phyloP scores from a whole-genome alignment of 495 filamentous ascomycete genomes.

The Opeltia flavorubescens region DNA sequence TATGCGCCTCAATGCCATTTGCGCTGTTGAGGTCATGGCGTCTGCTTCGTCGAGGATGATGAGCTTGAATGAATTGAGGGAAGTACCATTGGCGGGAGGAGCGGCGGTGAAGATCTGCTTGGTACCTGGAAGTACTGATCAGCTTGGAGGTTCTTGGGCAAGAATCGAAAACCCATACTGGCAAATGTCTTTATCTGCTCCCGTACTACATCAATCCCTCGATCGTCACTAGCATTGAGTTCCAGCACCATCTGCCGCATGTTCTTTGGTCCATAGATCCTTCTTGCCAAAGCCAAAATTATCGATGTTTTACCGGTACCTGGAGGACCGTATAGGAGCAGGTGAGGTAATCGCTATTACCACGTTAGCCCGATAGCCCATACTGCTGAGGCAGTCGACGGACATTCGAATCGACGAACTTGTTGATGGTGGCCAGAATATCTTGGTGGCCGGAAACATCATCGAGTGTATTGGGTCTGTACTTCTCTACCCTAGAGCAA shows the following conservation, averaged over 20 bases:
- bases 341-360: constrained; percentile 67
- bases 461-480: constrained; percentile 70
- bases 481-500: constrained; percentile 84
- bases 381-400: constrained; percentile 2
- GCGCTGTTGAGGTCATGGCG: constrained; percentile 91
- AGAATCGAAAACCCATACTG: constrained; percentile 31
- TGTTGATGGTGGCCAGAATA: constrained; percentile 92
- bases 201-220: constrained; percentile 95
- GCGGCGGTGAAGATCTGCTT: constrained; percentile 52
- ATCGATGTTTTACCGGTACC: constrained; percentile 97
- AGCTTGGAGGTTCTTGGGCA: constrained; percentile 21
- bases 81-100: constrained; percentile 30
- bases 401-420: constrained; percentile 84
- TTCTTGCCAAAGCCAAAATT: constrained; percentile 75
- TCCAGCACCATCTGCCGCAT: constrained; percentile 97
- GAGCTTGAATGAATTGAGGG: constrained; percentile 72
- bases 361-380: constrained; percentile 2
- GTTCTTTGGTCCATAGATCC: constrained; percentile 85
- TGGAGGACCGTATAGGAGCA: constrained; percentile 93
- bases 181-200: constrained; percentile 99
- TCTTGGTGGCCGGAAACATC: constrained; percentile 98
- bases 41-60: constrained; percentile 97
- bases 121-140: constrained; percentile 41
- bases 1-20: constrained; percentile 92
- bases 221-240: constrained; percentile 90